phyloP scores from a whole-genome alignment of 208 protist species.

The Acanthamoeba lenticulata region DNA sequence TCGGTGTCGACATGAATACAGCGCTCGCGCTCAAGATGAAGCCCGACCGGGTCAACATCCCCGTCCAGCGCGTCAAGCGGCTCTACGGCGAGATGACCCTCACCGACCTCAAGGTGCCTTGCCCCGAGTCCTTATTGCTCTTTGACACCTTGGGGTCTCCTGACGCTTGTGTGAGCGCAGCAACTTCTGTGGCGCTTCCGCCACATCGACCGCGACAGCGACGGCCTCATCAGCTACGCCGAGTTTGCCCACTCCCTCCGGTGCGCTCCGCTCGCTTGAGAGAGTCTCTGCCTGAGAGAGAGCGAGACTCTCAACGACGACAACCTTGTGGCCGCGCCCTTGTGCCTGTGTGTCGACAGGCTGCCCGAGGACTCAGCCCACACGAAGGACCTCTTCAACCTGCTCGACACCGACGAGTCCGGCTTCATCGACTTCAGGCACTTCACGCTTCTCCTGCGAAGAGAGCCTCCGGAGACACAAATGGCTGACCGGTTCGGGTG shows the following conservation, averaged over 20 bases:
- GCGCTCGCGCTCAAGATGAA: not conserved
- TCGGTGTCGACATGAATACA: too few relatives aligned
- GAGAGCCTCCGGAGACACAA: too few relatives aligned
- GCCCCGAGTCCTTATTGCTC: not conserved
- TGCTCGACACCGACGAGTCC: not conserved
- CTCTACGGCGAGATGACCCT: slow-evolving; percentile 17
- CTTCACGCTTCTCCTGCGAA: not conserved
- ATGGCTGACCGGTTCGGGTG: too few relatives aligned
- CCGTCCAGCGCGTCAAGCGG: not conserved
- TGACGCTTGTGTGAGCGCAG: not conserved
- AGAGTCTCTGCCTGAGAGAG: not conserved
- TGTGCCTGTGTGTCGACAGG: not conserved
- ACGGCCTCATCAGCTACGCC: not conserved
- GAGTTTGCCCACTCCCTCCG: slow-evolving; percentile 15
- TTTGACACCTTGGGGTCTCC: not conserved
- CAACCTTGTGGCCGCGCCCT: not conserved
- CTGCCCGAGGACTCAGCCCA: not conserved
- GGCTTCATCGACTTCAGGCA: not conserved
- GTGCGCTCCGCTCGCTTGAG: not conserved
- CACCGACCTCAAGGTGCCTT: not conserved
- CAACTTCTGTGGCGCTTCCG: slow-evolving; percentile 34
- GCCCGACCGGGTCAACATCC: slow-evolving; percentile 18
- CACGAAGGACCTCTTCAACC: not conserved
- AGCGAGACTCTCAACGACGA: too few relatives aligned
- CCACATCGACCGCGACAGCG: not conserved